Evolutionary conservation across 2,329 filamentous ascomycete species (phyloP), one percentile per base, ranked within the genome.

Genomic region (Pochonia chlamydosporia): DNA sequence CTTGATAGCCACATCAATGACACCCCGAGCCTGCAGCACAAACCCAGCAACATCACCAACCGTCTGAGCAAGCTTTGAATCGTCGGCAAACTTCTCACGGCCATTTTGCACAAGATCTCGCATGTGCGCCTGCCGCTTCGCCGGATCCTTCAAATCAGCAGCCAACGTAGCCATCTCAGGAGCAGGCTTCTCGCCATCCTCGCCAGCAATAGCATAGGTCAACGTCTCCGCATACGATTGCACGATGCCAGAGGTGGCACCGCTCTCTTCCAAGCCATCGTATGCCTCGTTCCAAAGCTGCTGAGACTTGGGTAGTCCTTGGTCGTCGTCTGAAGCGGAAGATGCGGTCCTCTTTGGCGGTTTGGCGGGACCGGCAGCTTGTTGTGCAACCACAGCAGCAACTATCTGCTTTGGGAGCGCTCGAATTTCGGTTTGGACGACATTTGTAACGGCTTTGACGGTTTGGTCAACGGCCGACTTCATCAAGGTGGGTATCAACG

Each of bases 91-190:
- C 33, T 50, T 50, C 5, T 50, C 49, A 11, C 49, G 49, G 25
- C 49, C 49, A 21, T 46, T 48, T 26, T 42, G 40, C 16, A 50
- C 49, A 11, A 50, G 46, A n/a, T 46, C 26, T 16, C 49, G 28
- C 49, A 50, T 50, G 28, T 50, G 49, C n/a, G 49, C 42, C 39
- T 50, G 46, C 21, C 49, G 49, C 14, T 50, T 50, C 10, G 46
- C 33, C 11, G 49, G 46, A 44, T 50, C 49, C 23, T 35, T 48
- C 31, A 50, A 26, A 23, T 50, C 46, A 24, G 40, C 39, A 20
- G 43, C 39, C 26, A 50, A n/a, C 18, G 20, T 37, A 25, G 43
- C 42, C 26, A 31, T 37, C 16, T 21, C 24, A 5, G 20, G 21
- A 11, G 11, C 35, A 5, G 30, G 28, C 11, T 37, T 37, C 33